Evolutionary conservation across 768 basidiomycete species (phyloP).

Genomic region (Phlebiopsis flavidoalba): DNA sequence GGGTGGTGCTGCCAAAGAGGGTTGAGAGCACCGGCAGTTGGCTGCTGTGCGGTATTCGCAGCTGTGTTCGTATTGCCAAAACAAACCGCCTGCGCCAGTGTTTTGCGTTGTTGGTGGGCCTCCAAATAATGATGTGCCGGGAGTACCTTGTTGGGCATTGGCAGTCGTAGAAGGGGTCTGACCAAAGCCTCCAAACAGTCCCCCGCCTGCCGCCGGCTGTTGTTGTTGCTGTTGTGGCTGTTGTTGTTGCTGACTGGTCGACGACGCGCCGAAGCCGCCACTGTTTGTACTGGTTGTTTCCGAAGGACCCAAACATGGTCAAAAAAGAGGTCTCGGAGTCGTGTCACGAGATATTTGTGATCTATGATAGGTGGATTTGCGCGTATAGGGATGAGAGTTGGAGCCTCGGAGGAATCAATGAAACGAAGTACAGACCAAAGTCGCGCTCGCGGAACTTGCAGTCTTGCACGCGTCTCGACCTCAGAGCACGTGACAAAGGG

Average conservation of each 20-base stretch:
- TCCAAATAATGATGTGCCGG: constrained; percentile 17
- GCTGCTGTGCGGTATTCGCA: constrained; percentile 6
- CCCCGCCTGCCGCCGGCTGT: constrained; percentile 5
- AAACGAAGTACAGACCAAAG: not conserved
- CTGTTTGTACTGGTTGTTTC: constrained; percentile 1
- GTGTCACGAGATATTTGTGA: not conserved
- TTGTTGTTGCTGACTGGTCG: constrained; percentile 14
- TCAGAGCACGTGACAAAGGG: no score
- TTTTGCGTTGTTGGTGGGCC: constrained; percentile 10
- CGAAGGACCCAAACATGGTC: constrained; percentile 6
- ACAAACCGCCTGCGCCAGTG: constrained; percentile 10
- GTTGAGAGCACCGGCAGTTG: constrained; percentile 8
- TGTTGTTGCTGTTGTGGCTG: constrained; percentile 8
- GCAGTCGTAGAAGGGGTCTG: not conserved
- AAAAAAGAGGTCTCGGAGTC: not conserved
- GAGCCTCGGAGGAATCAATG: not conserved
- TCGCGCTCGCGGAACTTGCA: not conserved
- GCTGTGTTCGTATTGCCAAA: constrained; percentile 11
- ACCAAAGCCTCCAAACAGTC: constrained; percentile 8
- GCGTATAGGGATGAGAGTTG: not conserved
- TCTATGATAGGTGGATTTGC: not conserved
- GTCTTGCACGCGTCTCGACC: not conserved
- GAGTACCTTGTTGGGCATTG: not conserved
- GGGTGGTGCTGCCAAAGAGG: constrained; percentile 9
- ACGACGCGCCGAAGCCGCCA: constrained; percentile 14